Evolutionary conservation across 192 early-diverging fungal species (phyloP), one percentile per base, ranked within the genome.

Genomic region (Jimgerdemannia lactiflua): DNA sequence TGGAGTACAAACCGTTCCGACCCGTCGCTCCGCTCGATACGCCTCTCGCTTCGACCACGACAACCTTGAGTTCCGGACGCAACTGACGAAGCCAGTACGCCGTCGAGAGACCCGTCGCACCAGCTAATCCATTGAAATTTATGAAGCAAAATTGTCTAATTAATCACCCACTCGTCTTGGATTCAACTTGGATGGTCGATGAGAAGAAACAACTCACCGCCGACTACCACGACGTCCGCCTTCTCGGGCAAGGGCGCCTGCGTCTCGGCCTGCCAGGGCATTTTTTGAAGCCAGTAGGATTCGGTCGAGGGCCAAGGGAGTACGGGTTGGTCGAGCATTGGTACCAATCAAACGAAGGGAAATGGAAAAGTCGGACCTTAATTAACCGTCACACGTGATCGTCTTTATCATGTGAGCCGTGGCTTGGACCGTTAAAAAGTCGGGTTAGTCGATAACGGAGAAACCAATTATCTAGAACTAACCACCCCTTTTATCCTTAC

Each of bases 21-120:
- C 89, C 89, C 17, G 89, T 87, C n/a, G 89, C 89, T 10, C 89
- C 89, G 14, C 78, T 81, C 29, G 81, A 77, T 3, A 88, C 54
- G 17, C 76, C 78, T 29, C 88, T 68, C 42, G 83, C 82, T 9
- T 89, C 88, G 11, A 86, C 11, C 0, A 88, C 76, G 11, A 82
- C 83, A 44, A 89, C 75, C 11, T 74, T 65, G 9, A 65, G 54
- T n/a, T 74, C 65, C 2, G 77, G 77, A 39, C 70, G 42, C 29
- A 86, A 71, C 44, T 78, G 66, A 11, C 18, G 67, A 3, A 89
- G 64, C 73, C 85, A 85, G 43, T 79, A 81, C 4, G 84, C 86
- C 14, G 83, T 71, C 8, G 73, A 77, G 3, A 77, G 40, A 7
- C 87, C 86, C 49, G 84, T 72, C 64, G 86, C 80, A 39, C 86